Evolutionary conservation across 306 rosid genomes (phyloP), one percentile per base, ranked within the genome.

Genomic region (Geum urbanum): DNA sequence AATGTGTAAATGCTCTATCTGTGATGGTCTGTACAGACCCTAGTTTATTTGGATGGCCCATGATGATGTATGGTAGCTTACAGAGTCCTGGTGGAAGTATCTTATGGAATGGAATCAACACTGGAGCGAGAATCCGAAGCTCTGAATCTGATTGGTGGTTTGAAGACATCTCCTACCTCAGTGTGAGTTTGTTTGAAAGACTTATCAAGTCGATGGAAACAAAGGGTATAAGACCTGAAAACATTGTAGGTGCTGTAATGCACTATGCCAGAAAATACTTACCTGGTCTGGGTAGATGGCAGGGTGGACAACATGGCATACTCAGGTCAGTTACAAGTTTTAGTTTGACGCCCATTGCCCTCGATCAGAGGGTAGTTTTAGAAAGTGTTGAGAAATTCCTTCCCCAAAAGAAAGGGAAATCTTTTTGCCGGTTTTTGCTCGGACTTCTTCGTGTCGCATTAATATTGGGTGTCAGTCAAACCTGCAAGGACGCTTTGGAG

Each of bases 71-170:
- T 73, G 98, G 98, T 73, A 90, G 97, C 78, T 84, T 90, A 63
- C 97, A 90, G 75, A 92, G 98, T 87, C 98, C 98, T 18, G 98
- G 97, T 63, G 98, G 98, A 80, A 88, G 97, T 84, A 92, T 92
- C 71, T 75, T 92, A 39, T 92, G 98, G 98, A 92, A 92, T 9
- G 98, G 98, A 78, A 90, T 92, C 74, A 90, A 92, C 73, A 92
- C 98, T 0, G 98, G 98, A 16, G 98, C 98, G 3, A 81, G 86
- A 77, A 90, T 92, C 24, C 86, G 85, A 22, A 88, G 97, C 81
- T 79, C 96, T 1, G 97, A 92, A 71, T 90, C 97, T n/a, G 91
- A 92, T 47, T 92, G 98, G 98, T 92, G 98, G 98, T 92, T 92
- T 35, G 98, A 92, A 69, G 98, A 92, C 77, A 85, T 92, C 83